Base-by-base conservation (phyloP, 2,329 filamentous ascomycete genomes). In the Chaetomium globosum region DNA sequence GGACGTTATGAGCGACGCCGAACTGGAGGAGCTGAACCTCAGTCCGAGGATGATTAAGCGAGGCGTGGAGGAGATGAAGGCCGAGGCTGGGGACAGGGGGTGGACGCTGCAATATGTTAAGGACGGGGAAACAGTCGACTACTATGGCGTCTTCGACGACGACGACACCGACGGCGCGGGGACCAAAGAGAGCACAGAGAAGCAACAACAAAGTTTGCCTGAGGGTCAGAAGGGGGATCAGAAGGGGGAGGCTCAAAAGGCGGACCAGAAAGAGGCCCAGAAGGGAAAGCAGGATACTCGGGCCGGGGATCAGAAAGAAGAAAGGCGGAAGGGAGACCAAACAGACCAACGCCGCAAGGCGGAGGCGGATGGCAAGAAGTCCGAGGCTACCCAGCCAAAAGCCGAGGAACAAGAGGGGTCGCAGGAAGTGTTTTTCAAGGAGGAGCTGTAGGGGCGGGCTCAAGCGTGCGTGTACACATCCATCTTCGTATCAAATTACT, bases 41-140 rank as follows among this genome's bases (percentile, higher is more conserved):
- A 84, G 88, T 61, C 84, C 85, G 0, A 83, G 88, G 55, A 82
- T 88, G 52, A 81, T 96, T 3, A 87, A 93, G 71, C 82, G 87
- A 54, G 80, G 96, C 74, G 85, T 85, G 71, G 83, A 87, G 68
- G 81, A 91, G 73, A 77, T 96, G 65, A 83, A 90, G 74, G 84
- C 87, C 71, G 74, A 90, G 49, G 91, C 91, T 0, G 85, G 87
- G 2, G 87, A 89, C 8, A 85, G 87, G 69, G 87, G 87, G 19
- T 97, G 93, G 92, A 90, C 88, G 72, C 80, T 97, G 65, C 91
- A 95, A 76, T 82, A 95, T 16, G 85, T 95, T 1, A 89, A 95
- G 72, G 82, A 49, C 7, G 86, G 12, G 85, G 89, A 92, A 73
- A 80, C 89, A 36, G 31, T 46, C 2, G 64, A 69, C 62, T 68